Evolutionary conservation across 352 stramenopile genomes (phyloP).

Genomic region (Phytophthora idaei): DNA sequence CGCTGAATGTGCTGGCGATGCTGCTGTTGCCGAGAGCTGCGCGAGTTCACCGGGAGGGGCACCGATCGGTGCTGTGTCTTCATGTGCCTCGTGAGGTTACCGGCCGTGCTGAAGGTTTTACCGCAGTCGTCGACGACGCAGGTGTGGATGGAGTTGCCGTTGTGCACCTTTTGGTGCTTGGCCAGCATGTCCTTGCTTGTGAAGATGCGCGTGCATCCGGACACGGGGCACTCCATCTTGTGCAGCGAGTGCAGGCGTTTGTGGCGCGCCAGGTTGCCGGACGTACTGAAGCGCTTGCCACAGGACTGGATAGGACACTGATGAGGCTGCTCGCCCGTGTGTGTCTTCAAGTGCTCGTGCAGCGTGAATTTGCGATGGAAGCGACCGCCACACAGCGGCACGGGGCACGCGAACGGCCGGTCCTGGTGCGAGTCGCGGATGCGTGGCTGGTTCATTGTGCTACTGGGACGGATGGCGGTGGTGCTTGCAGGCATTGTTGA

Average conservation of each 20-base stretch:
- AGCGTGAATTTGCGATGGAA: constrained; percentile 78
- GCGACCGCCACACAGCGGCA: constrained; percentile 42
- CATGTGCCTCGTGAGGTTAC: constrained; percentile 69
- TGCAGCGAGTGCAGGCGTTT: constrained; percentile 67
- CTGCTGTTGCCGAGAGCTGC: constrained; percentile 23
- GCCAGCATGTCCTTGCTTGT: constrained; percentile 62
- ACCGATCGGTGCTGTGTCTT: constrained; percentile 58
- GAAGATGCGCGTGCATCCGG: constrained; percentile 58
- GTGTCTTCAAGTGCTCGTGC: constrained; percentile 77
- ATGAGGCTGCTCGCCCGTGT: constrained; percentile 78
- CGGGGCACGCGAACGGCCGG: constrained; percentile 37
- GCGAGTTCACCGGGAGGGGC: constrained; percentile 17
- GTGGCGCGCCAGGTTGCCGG: constrained; percentile 66
- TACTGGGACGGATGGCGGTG: constrained; percentile 14
- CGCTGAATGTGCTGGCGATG: constrained; percentile 14
- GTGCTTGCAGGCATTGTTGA: constrained; percentile 24
- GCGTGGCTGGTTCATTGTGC: constrained; percentile 18
- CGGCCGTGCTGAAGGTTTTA: constrained; percentile 67
- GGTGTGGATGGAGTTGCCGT: constrained; percentile 55
- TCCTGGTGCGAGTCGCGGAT: constrained; percentile 37
- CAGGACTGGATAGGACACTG: constrained; percentile 55
- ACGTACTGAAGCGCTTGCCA: constrained; percentile 63
- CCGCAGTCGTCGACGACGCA: constrained; percentile 55
- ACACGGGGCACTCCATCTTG: constrained; percentile 60
- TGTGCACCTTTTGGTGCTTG: constrained; percentile 64